Conservation (phyloP, 768 basidiomycete genomes). For the Postia placenta region DNA sequence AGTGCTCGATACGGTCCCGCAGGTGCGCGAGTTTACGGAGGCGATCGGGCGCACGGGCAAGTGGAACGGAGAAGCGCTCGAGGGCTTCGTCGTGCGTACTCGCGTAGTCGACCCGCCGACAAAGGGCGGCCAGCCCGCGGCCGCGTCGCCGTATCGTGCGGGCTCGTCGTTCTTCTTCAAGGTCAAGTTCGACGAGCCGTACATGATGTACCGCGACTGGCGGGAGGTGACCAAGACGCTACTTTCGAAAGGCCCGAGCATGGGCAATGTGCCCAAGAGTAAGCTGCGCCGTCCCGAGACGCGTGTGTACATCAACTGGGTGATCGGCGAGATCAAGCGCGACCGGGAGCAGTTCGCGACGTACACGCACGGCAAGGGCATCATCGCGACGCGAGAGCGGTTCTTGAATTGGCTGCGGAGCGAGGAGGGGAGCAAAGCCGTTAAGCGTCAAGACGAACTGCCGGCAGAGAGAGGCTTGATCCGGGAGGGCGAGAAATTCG, state of each 20-base stretch:
- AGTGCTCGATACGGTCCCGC: conserved; percentile 50
- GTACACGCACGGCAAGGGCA: conserved; percentile 71
- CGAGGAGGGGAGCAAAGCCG: conserved; percentile 34
- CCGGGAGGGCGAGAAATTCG: conserved; percentile 28
- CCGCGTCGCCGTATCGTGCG: conserved; percentile 60
- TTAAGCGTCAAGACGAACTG: conserved; percentile 21
- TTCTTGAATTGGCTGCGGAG: conserved; percentile 67
- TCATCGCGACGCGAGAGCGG: conserved; percentile 74
- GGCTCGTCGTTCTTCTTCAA: conserved; percentile 98
- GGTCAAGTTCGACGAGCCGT: conserved; percentile 97
- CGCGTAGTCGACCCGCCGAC: conserved; percentile 43
- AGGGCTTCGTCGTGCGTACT: conserved; percentile 92
- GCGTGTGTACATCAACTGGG: conserved; percentile 76
- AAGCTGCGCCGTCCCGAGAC: conserved; percentile 79
- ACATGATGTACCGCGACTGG: conserved; percentile 98
- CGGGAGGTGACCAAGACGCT: conserved; percentile 84
- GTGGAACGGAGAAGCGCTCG: conserved; percentile 82
- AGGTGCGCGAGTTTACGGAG: conserved; percentile 70
- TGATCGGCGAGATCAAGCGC: conserved; percentile 62
- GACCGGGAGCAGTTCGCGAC: conserved; percentile 55
- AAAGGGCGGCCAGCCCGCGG: conserved; percentile 21
- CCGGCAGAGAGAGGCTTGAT: conserved; percentile 23
- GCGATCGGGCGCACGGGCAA: conserved; percentile 58
- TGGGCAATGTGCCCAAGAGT: conserved; percentile 45
- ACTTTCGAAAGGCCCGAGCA: conserved; percentile 34